These are phyloP conservation scores for Amanita pallidorosea DNA, from an alignment of 768 basidiomycete species.

Conservation along the genomic window DNA sequence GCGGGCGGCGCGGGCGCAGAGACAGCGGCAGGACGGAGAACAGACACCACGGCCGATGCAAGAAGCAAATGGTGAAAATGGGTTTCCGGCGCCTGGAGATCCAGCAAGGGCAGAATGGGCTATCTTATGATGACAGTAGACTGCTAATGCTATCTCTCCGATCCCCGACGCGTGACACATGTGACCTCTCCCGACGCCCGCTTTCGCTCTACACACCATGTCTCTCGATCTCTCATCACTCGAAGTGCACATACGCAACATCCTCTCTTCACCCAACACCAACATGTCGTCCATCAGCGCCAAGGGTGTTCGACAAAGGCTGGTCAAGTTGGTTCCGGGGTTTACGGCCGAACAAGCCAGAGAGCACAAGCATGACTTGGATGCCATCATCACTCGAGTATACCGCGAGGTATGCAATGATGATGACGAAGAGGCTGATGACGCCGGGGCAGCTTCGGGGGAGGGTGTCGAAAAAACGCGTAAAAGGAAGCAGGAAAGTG, in stretches of 20 bases:
- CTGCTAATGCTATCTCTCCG: background rate
- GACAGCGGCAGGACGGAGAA: conserved; percentile 27
- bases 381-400: conserved; percentile 54
- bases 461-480: conserved; percentile 20
- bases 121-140: conserved; percentile 33
- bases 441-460: conserved; percentile 5
- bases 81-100: conserved; percentile 56
- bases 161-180: background rate
- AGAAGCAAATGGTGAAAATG: conserved; percentile 20
- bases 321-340: conserved; percentile 40
- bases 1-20: conserved; percentile 29
- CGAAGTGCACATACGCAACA: conserved; percentile 51
- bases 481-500: conserved; percentile 27
- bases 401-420: conserved; percentile 47
- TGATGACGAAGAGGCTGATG: conserved; percentile 1
- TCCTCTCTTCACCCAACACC: conserved; percentile 66
- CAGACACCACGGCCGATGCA: background rate
- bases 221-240: conserved; percentile 41
- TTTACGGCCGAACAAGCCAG: conserved; percentile 53
- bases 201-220: conserved; percentile 23
- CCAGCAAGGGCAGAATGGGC: conserved; percentile 60
- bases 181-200: conserved; percentile 2
- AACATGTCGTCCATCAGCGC: conserved; percentile 78
- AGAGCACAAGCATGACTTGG: conserved; percentile 56
- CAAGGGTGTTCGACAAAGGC: conserved; percentile 76